Evolutionary conservation across 2,329 filamentous ascomycete genomes (phyloP), one percentile per base, ranked within the genome.

Genomic region (Waltergamsia citrina): DNA sequence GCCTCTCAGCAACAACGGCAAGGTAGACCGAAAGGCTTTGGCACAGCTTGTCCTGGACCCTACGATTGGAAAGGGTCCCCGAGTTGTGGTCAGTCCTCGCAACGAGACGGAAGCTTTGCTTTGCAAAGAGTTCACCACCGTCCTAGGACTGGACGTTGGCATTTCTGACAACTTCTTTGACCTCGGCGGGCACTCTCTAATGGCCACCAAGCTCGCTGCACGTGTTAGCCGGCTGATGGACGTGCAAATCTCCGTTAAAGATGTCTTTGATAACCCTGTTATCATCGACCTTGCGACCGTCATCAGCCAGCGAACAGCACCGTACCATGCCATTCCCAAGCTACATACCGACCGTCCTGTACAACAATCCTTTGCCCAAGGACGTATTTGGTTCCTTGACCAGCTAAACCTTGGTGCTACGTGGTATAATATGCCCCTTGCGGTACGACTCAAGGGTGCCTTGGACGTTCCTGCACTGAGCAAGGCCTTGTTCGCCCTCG

Each of bases 131-230:
- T 39, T 37, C 24, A 5, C 34, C 5, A 15, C 20, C 6, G 28
- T 39, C 3, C 34, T 39, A n/a, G 37, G 29, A 15, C 15, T 21
- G 24, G 34, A 39, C n/a, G n/a, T 67, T 17, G 53, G 55, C 6
- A 39, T 53, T 4, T 54, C 61, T 4, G 59, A 67, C 40, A 65
- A 59, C 46, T 69, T 70, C 46, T 67, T 69, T 51, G 52, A 52
- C 1, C 53, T 66, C 0, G 66, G 66, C 7, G 66, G 66, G 16
- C 62, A 69, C 43, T 69, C 65, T 1, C 54, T 69, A 2, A 41
- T 54, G 2, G 34, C 34, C 3, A 30, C 18, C 8, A 36, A 59
- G 37, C 42, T 71, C 5, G 65, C 25, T 11, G 37, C 35, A 1
- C 38, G 37, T 7, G 19, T 39, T 11, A 37, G 34, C 21, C 35